Evolutionary conservation across 169 alveolate genomes (phyloP).

Genomic region (Eimeria praecox): DNA sequence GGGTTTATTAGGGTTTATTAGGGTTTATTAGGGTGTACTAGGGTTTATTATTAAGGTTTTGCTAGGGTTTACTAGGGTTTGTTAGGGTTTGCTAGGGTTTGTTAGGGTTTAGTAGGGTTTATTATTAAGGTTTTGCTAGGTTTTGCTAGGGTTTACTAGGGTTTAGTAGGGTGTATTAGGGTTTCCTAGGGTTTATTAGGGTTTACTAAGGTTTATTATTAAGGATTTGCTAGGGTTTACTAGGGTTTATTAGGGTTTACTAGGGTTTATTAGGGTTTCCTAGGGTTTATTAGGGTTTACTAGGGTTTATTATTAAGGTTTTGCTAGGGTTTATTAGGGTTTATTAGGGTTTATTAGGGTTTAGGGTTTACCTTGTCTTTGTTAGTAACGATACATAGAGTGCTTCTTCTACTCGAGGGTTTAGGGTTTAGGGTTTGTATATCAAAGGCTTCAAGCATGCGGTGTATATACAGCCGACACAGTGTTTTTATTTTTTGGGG

Average conservation of each 20-base stretch:
- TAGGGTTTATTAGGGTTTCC: background rate
- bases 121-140: no score
- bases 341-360: background rate
- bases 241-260: constrained; percentile 4
- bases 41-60: background rate
- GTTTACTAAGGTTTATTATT: no score
- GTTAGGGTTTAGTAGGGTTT: constrained; percentile 18
- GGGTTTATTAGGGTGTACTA: constrained; percentile 3
- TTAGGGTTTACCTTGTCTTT: constrained; percentile 12
- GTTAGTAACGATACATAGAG: constrained; percentile 17
- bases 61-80: no score
- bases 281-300: constrained; percentile 12
- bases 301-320: background rate
- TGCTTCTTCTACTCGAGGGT: background rate
- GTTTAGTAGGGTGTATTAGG: background rate
- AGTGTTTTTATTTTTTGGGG: background rate
- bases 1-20: background rate
- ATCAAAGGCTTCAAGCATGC: no score
- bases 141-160: background rate
- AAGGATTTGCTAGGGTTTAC: background rate
- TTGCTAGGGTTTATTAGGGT: no score
- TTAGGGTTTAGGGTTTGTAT: background rate
- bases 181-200: no score
- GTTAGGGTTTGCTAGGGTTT: no score
- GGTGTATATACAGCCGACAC: no score